Evolutionary conservation across 306 rosid species (phyloP).

Genomic region (Prunus armeniaca): DNA sequence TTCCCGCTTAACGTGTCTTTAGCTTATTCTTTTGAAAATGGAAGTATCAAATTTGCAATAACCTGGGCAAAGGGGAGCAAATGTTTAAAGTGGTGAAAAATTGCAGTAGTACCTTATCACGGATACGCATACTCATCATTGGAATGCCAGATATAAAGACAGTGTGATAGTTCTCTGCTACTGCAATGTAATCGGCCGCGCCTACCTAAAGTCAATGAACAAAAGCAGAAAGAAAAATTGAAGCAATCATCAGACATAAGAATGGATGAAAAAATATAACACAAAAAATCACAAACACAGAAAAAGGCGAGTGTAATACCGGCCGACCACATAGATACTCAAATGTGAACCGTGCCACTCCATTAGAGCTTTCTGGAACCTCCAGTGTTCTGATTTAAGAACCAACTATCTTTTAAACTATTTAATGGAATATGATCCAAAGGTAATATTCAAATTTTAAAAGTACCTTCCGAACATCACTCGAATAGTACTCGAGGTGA

Average conservation of each 20-base stretch:
- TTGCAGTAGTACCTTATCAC: conserved; percentile 69
- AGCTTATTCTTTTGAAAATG: no score
- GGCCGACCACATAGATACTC: conserved; percentile 89
- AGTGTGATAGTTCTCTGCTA: conserved; percentile 88
- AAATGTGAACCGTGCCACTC: conserved; percentile 83
- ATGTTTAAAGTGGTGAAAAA: background rate
- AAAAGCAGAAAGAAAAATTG: background rate
- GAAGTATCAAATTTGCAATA: background rate
- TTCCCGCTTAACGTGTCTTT: background rate
- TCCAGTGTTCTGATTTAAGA: conserved; percentile 60
- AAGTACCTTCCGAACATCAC: conserved; percentile 97
- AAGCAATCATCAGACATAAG: background rate
- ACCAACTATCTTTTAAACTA: conserved; percentile 15
- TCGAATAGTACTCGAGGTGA: conserved; percentile 48
- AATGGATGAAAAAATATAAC: background rate
- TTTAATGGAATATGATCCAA: conserved; percentile 1
- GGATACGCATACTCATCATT: conserved; percentile 84
- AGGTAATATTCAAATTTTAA: conserved; percentile 15
- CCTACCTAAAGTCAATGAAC: conserved; percentile 64
- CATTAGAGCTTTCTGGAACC: conserved; percentile 79
- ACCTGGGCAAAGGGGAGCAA: background rate
- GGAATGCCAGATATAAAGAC: conserved; percentile 86
- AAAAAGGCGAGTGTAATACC: conserved; percentile 46
- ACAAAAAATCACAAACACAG: background rate
- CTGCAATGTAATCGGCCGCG: conserved; percentile 98